Evolutionary conservation across 2,329 filamentous ascomycete genomes (phyloP), one percentile per base, ranked within the genome.

Genomic region (Cladosporium sp.): DNA sequence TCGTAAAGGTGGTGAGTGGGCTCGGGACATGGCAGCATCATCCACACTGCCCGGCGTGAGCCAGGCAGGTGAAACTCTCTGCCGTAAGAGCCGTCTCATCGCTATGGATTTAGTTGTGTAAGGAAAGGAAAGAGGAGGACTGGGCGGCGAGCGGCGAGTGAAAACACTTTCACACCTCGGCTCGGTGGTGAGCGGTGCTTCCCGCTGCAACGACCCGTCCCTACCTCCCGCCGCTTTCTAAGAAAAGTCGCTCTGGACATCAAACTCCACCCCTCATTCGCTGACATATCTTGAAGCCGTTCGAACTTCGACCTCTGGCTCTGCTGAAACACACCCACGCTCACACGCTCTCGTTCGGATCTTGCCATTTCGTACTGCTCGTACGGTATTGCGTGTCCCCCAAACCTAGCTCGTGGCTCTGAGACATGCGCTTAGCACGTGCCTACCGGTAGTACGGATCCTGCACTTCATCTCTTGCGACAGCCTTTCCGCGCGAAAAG

Each of bases 31-130:
- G 55, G 73, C 73, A 73, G 64, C 72, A 74, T 62, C 73, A 70
- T 72, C 72, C 73, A 70, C 71, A 58, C 68, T 67, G 51, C 64
- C 56, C 57, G 48, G 27, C 44, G 45, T 44, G 55, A 54, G 57
- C 52, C 69, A 69, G 72, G 72, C 79, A 73, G 79, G 76, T 61
- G 60, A 62, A 56, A 39, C 56, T 54, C 62, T 67, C 72, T 78
- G 75, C 66, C 69, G 67, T 69, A 72, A 66, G 77, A 78, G 79
- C 80, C 78, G 75, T 75, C 83, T 87, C 86, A 80, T 90, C 85
- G 85, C 77, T 68, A 81, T 83, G 85, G 84, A 80, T 81, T 82
- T 89, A 89, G 85, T 89, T 88, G 83, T 79, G 70, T 81, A 70
- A 68, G 72, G 76, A 79, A 73, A 68, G 72, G 71, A 74, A 70